A percentile compares a stretch with the other conserved stretches of the same genome.
phyloP scores from a whole-genome alignment of 768 basidiomycete species.

The Strobilomyces echinocephalus region DNA sequence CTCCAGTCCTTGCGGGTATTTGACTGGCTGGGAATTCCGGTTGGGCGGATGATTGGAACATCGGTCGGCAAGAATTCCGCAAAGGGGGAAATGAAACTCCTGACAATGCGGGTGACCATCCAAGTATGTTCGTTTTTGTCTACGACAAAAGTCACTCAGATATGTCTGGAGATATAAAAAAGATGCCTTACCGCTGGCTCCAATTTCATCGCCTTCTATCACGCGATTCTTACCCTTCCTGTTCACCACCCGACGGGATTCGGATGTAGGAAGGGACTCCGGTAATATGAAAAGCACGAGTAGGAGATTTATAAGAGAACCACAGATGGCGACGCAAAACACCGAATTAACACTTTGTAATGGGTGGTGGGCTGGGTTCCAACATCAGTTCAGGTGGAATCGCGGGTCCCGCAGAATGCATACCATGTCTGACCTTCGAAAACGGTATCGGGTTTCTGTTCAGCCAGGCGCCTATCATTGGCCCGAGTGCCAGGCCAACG shows the following conservation, averaged over 20 bases:
- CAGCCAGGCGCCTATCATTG: slow-evolving; percentile 57
- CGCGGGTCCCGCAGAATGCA: neutral
- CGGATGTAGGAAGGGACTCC: slow-evolving; percentile 43
- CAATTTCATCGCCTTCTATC: slow-evolving; percentile 8
- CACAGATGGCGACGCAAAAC: slow-evolving; percentile 49
- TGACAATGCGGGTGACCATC: slow-evolving; percentile 26
- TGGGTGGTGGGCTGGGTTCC: slow-evolving; percentile 26
- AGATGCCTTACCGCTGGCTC: slow-evolving; percentile 9
- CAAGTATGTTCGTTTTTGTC: slow-evolving; percentile 6
- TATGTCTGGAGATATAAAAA: neutral
- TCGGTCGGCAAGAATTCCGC: slow-evolving; percentile 62
- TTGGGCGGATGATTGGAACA: slow-evolving; percentile 36
- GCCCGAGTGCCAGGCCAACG: slow-evolving; percentile 74
- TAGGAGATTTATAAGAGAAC: slow-evolving; percentile 48
- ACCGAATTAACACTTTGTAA: slow-evolving; percentile 42
- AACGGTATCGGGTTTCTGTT: slow-evolving; percentile 41
- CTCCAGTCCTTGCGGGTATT: slow-evolving; percentile 62
- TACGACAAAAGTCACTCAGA: neutral
- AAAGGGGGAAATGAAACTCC: slow-evolving; percentile 58
- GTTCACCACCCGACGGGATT: slow-evolving; percentile 24
- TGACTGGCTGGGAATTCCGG: slow-evolving; percentile 61
- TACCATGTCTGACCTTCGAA: slow-evolving; percentile 26
- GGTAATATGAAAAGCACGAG: slow-evolving; percentile 57
- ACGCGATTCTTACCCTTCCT: slow-evolving; percentile 30
- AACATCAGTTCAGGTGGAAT: slow-evolving; percentile 6